Percentiles rank a stretch among this genome's conserved stretches.
These are phyloP conservation scores for Kodamaea neixiangensis DNA, from an alignment of 805 yeast genomes.

Conservation along the genomic window DNA sequence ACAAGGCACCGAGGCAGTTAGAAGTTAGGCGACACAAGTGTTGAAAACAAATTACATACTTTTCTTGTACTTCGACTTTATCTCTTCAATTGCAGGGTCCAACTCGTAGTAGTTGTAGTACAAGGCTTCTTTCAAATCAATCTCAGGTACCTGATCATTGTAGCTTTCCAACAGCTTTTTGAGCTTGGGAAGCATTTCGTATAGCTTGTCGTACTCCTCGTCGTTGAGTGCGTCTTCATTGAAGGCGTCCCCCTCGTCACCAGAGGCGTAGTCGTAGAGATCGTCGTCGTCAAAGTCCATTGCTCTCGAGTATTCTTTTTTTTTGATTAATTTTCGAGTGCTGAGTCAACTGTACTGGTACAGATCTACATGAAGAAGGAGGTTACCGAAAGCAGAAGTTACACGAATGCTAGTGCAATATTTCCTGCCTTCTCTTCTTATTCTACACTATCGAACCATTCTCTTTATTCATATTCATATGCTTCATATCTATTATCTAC, in stretches of 20 bases:
- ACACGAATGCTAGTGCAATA: too few species aligned
- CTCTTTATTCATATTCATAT: neutral
- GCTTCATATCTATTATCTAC: conserved; percentile 5
- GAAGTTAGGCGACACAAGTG: neutral
- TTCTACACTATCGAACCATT: neutral
- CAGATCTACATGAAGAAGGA: too few species aligned
- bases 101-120: conserved; percentile 61
- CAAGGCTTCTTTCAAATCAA: conserved; percentile 56
- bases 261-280: conserved; percentile 27
- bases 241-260: conserved; percentile 30
- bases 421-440: too few species aligned
- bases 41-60: conserved; percentile 46
- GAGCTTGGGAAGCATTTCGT: conserved; percentile 44
- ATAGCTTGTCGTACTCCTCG: conserved; percentile 45
- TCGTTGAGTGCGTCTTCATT: conserved; percentile 39
- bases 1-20: neutral
- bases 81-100: conserved; percentile 51
- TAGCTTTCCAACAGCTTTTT: conserved; percentile 39
- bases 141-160: conserved; percentile 47
- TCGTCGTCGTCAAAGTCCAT: conserved; percentile 26
- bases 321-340: neutral
- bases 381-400: too few species aligned
- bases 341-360: too few species aligned
- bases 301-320: neutral
- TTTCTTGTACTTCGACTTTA: conserved; percentile 38